Evolutionary conservation across 352 stramenopile species (phyloP).

Genomic region (Phytophthora pluvialis): DNA sequence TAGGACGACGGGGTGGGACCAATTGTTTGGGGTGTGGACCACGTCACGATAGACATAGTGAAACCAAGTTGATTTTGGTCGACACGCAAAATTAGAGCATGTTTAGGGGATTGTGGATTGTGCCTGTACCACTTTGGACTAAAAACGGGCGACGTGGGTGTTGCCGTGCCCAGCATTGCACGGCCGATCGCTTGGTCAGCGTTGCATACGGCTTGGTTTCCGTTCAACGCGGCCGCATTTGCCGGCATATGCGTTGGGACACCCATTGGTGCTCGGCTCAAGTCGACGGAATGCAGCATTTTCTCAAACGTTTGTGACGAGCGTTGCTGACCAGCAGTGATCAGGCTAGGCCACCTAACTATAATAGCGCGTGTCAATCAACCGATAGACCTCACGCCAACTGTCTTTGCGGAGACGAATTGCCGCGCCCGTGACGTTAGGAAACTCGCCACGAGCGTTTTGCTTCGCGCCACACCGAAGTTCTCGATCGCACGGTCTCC

Average conservation of each 20-base stretch:
- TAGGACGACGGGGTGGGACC: conserved; percentile 23
- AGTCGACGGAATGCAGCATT: conserved; percentile 2
- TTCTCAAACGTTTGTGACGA: conserved; percentile 20
- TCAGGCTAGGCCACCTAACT: conserved; percentile 25
- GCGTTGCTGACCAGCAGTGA: neutral
- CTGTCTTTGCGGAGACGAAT: conserved; percentile 18
- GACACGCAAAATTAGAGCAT: conserved; percentile 2
- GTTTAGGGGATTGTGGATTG: neutral
- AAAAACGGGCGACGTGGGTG: conserved; percentile 6
- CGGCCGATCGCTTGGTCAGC: conserved; percentile 13
- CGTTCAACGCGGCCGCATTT: neutral
- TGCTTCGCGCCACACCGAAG: conserved; percentile 23
- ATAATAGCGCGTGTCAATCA: conserved; percentile 21
- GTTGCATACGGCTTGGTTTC: conserved; percentile 2
- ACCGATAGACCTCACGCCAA: conserved; percentile 11
- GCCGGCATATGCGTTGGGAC: conserved; percentile 4
- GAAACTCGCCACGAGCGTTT: neutral
- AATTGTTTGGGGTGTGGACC: neutral
- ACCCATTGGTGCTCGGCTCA: conserved; percentile 6
- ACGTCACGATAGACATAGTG: conserved; percentile 1
- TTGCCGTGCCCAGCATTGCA: neutral
- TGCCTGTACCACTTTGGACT: conserved; percentile 12
- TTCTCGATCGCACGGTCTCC: conserved; percentile 3
- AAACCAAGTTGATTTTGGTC: conserved; percentile 4
- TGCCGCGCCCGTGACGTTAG: neutral